These are phyloP conservation scores for Cercospora sp. DNA, from an alignment of 2,329 filamentous ascomycete species.

Conservation along the genomic window DNA sequence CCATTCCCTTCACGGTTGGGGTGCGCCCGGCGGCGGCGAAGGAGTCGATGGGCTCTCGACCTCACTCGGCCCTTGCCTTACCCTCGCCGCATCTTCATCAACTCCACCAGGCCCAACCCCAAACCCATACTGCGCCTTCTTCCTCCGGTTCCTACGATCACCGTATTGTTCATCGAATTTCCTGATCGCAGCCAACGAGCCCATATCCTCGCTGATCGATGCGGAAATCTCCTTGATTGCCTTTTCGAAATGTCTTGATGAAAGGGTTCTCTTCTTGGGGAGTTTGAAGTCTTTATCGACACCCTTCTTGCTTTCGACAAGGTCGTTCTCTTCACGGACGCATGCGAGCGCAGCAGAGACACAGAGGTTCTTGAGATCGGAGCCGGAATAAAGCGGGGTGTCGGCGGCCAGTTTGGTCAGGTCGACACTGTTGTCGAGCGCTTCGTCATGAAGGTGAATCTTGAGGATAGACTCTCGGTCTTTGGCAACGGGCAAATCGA, in stretches of 20 bases:
- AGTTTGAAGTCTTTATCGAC: constrained; percentile 54
- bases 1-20: constrained; percentile 12
- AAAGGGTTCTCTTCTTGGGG: constrained; percentile 67
- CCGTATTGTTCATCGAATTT: constrained; percentile 97
- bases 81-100: constrained; percentile 37
- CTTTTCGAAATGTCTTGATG: constrained; percentile 73
- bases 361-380: constrained; percentile 78
- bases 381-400: constrained; percentile 78
- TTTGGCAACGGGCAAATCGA: constrained; percentile 68
- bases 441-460: constrained; percentile 70
- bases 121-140: constrained; percentile 41
- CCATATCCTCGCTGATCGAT: constrained; percentile 92
- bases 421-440: constrained; percentile 60
- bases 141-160: constrained; percentile 65
- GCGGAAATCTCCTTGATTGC: constrained; percentile 87
- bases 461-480: constrained; percentile 69
- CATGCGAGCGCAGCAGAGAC: constrained; percentile 78
- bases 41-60: not conserved
- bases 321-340: constrained; percentile 69
- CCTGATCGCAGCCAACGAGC: constrained; percentile 76
- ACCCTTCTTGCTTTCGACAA: constrained; percentile 32
- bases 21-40: not conserved
- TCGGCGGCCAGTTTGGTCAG: constrained; percentile 63
- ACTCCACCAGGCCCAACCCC: constrained; percentile 29
- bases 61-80: constrained; percentile 24